Percentiles rank a stretch among this genome's conserved stretches.
Conservation (phyloP, 139 green algal genomes). For the Coelastrella sp. region DNA sequence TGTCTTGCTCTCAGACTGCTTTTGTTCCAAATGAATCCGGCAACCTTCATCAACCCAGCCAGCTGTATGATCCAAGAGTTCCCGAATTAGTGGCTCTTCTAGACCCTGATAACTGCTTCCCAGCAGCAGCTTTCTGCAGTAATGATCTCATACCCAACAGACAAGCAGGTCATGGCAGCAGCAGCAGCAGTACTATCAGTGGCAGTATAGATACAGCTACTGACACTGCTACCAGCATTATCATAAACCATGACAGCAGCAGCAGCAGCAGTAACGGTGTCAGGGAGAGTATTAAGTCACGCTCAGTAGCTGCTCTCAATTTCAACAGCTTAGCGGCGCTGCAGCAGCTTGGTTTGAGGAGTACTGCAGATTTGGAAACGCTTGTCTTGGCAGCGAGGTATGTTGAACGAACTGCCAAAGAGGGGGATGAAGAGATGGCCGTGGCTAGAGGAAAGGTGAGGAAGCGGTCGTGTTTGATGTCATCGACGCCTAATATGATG, state of each 20-base stretch:
- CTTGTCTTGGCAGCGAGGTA: slow-evolving; percentile 70
- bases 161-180: neutral
- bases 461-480: too few relatives aligned
- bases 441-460: slow-evolving; percentile 65
- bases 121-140: slow-evolving; percentile 52
- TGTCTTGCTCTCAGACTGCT: slow-evolving; percentile 14
- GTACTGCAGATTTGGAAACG: slow-evolving; percentile 47
- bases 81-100: slow-evolving; percentile 76
- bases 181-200: neutral
- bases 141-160: too few relatives aligned
- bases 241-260: neutral
- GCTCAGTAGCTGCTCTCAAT: too few relatives aligned
- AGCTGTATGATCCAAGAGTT: slow-evolving; percentile 79
- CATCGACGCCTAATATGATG: too few relatives aligned
- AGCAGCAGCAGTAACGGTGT: neutral
- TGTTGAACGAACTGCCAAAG: slow-evolving; percentile 55
- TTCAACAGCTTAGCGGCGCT: slow-evolving; percentile 60
- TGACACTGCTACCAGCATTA: neutral
- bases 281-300: too few relatives aligned
- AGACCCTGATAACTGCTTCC: slow-evolving; percentile 68
- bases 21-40: slow-evolving; percentile 68
- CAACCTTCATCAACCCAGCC: slow-evolving; percentile 44
- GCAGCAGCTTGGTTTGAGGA: slow-evolving; percentile 71
- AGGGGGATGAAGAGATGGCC: slow-evolving; percentile 56
- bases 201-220: too few relatives aligned